Evolutionary conservation across 1,139 yeast species (phyloP).

Genomic region (Yamadazyma epiphylla): DNA sequence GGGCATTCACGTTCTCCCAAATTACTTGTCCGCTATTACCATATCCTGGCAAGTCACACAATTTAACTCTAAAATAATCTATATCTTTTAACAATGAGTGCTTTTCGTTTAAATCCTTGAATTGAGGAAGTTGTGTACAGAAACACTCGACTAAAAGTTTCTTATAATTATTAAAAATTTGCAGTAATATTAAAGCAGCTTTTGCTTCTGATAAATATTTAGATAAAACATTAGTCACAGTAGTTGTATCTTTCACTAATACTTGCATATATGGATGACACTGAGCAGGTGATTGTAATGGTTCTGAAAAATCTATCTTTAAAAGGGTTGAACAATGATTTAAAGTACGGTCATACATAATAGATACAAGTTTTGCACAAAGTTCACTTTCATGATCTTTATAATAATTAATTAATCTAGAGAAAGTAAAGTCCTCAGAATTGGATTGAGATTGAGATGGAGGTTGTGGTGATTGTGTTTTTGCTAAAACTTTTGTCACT

Average conservation of each 20-base stretch:
- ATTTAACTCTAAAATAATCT: slow-evolving; percentile 60
- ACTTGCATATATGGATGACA: slow-evolving; percentile 64
- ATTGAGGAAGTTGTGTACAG: slow-evolving; percentile 45
- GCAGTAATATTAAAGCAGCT: slow-evolving; percentile 47
- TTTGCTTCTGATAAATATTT: slow-evolving; percentile 55
- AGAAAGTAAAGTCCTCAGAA: slow-evolving; percentile 37
- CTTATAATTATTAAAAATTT: slow-evolving; percentile 60
- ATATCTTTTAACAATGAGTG: slow-evolving; percentile 56
- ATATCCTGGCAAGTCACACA: slow-evolving; percentile 58
- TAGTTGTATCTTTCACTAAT: slow-evolving; percentile 61
- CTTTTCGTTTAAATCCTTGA: slow-evolving; percentile 52
- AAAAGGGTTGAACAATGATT: slow-evolving; percentile 45
- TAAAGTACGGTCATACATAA: slow-evolving; percentile 64
- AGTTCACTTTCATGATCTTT: slow-evolving; percentile 65
- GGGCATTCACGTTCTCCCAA: slow-evolving; percentile 60
- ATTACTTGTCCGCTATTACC: slow-evolving; percentile 64
- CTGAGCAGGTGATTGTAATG: slow-evolving; percentile 38
- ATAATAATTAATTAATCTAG: slow-evolving; percentile 30
- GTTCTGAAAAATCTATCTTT: slow-evolving; percentile 49
- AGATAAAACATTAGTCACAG: slow-evolving; percentile 58
- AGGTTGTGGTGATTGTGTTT: slow-evolving; percentile 5
- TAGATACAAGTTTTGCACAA: slow-evolving; percentile 60
- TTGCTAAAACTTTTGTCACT: slow-evolving; percentile 3
- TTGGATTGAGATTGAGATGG: slow-evolving; percentile 3
- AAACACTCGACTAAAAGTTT: slow-evolving; percentile 52